Percentiles rank a stretch among this genome's conserved stretches.
These are phyloP conservation scores for Hamigera avellanea DNA, from an alignment of 495 filamentous ascomycete species.

Conservation along the genomic window DNA sequence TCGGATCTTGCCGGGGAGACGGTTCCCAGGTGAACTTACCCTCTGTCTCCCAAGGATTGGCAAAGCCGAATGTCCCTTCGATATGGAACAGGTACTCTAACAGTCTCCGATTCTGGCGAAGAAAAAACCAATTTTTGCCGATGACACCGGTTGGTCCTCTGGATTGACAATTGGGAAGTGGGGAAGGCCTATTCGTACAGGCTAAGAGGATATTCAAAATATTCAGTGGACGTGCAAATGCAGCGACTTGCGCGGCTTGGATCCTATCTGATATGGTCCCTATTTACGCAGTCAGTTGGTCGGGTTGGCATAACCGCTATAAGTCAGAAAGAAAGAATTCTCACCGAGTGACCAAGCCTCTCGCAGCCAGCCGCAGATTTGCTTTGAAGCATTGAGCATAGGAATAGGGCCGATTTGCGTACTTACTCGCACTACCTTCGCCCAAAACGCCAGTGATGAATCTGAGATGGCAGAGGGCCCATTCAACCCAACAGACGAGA, in stretches of 20 bases:
- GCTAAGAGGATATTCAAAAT: slow-evolving; percentile 26
- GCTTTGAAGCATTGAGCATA: slow-evolving; percentile 49
- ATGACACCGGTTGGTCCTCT: slow-evolving; percentile 19
- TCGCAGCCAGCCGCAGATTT: slow-evolving; percentile 69
- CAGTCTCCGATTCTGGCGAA: slow-evolving; percentile 19
- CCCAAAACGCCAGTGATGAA: slow-evolving; percentile 64
- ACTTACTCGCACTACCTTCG: slow-evolving; percentile 44
- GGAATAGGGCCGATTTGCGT: slow-evolving; percentile 46
- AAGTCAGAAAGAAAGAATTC: slow-evolving; percentile 5
- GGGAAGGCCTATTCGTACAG: slow-evolving; percentile 26
- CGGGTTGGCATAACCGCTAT: neutral
- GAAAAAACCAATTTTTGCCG: slow-evolving; percentile 24
- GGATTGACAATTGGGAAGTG: slow-evolving; percentile 9
- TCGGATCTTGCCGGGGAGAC: slow-evolving; percentile 20
- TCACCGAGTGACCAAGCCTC: slow-evolving; percentile 68
- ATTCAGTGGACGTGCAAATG: slow-evolving; percentile 28
- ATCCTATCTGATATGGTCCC: slow-evolving; percentile 25
- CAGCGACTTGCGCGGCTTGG: slow-evolving; percentile 29
- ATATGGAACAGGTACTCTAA: slow-evolving; percentile 28
- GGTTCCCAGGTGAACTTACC: slow-evolving; percentile 10
- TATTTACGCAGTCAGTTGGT: slow-evolving; percentile 11
- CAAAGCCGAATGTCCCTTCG: slow-evolving; percentile 9
- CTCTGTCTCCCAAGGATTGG: slow-evolving; percentile 18
- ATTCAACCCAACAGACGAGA: slow-evolving; percentile 64
- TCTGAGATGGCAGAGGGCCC: slow-evolving; percentile 74